phyloP scores from a whole-genome alignment of 163 green algal species.

The Scenedesmus sp. region DNA sequence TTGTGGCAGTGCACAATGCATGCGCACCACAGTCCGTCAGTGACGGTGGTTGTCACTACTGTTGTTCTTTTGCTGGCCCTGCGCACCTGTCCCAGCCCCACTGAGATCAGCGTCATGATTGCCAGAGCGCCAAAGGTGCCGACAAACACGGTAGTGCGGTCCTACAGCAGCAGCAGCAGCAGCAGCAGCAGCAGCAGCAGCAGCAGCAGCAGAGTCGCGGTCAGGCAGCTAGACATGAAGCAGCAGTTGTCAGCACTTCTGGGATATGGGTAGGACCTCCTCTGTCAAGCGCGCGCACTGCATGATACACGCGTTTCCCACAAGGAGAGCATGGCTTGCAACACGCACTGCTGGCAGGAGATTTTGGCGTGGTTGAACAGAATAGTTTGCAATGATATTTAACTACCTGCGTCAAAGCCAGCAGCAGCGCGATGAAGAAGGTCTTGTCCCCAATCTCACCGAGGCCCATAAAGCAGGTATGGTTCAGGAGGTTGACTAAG shows the following conservation, averaged over 20 bases:
- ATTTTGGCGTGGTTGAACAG: too few species aligned
- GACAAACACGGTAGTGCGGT: constrained; percentile 76
- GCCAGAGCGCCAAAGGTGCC: constrained; percentile 94
- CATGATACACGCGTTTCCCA: not conserved
- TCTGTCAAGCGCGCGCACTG: not conserved
- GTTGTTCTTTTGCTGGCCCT: not conserved
- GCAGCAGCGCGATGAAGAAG: constrained; percentile 76
- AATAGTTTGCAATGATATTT: too few species aligned
- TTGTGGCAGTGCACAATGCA: too few species aligned
- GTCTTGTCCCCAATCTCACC: constrained; percentile 99
- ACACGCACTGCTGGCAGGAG: too few species aligned
- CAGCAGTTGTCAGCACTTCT: not conserved
- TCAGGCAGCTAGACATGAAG: not conserved
- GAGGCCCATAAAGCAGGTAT: constrained; percentile 65
- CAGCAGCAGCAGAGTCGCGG: not conserved
- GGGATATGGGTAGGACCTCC: too few species aligned
- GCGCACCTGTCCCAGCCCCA: constrained; percentile 72
- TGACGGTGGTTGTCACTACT: not conserved
- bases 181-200: constrained; percentile 53
- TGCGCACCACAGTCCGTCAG: not conserved
- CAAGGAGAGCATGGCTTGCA: too few species aligned
- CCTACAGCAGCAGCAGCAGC: constrained; percentile 83
- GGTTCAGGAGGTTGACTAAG: too few species aligned
- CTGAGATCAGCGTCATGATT: constrained; percentile 96
- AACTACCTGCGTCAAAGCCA: too few species aligned